Conservation (phyloP, 257 asterid genomes). For the Datura wrightii region DNA sequence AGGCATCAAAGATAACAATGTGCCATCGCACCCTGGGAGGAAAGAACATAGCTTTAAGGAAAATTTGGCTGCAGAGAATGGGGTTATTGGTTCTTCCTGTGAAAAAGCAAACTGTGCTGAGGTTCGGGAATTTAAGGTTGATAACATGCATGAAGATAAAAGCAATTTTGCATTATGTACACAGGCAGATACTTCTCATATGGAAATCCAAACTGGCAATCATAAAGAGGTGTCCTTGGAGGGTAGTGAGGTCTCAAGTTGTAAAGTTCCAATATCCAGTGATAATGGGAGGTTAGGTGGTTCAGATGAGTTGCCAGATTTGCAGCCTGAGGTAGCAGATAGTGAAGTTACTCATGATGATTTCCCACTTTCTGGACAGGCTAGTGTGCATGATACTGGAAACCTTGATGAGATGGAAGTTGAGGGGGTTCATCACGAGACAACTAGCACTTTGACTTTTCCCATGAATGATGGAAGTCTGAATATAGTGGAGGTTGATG, state of each 20-base stretch:
- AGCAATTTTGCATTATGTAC: constrained; percentile 25
- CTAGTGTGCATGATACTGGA: constrained; percentile 43
- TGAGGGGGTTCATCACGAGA: constrained; percentile 37
- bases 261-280: constrained; percentile 39
- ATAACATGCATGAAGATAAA: background rate
- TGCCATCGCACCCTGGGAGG: constrained; percentile 1
- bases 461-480: constrained; percentile 33
- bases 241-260: constrained; percentile 37
- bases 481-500: constrained; percentile 39
- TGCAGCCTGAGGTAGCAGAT: constrained; percentile 34
- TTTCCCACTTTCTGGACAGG: constrained; percentile 42
- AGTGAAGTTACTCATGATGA: constrained; percentile 37
- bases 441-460: constrained; percentile 35
- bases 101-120: background rate
- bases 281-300: constrained; percentile 36
- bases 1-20: constrained; percentile 4
- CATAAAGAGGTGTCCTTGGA: constrained; percentile 37
- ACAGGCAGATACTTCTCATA: constrained; percentile 23
- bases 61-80: constrained; percentile 29
- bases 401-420: constrained; percentile 53
- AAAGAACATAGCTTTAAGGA: constrained; percentile 32
- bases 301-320: constrained; percentile 32
- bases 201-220: constrained; percentile 35
- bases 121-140: background rate
- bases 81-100: background rate